These are phyloP conservation scores for Blepharisma stoltei DNA, from an alignment of 73 alveolate species.

Conservation along the genomic window DNA sequence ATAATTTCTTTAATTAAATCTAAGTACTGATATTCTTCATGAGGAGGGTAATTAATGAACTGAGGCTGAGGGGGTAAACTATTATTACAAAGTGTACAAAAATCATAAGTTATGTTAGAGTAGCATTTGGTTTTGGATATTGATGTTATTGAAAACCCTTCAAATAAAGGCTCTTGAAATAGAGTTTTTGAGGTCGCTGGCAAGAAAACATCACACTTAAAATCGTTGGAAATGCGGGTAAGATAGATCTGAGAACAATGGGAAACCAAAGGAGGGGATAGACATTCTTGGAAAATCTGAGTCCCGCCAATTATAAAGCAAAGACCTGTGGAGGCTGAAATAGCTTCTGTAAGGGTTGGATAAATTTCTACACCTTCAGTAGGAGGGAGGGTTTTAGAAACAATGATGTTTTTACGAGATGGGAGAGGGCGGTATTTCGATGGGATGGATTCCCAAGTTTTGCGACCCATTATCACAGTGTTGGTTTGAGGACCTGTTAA, in stretches of 20 bases:
- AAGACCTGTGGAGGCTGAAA: slow-evolving; percentile 43
- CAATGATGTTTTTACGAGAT: slow-evolving; percentile 68
- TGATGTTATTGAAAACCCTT: background rate
- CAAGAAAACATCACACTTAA: slow-evolving; percentile 51
- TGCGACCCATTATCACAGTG: slow-evolving; percentile 81
- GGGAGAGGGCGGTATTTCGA: slow-evolving; percentile 62
- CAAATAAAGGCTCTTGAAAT: slow-evolving; percentile 29
- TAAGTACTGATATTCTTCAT: slow-evolving; percentile 65
- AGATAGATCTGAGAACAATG: slow-evolving; percentile 49
- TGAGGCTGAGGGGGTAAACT: background rate
- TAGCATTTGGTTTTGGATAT: slow-evolving; percentile 3
- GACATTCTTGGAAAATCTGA: slow-evolving; percentile 48
- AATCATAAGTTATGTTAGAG: slow-evolving; percentile 2
- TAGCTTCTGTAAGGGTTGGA: slow-evolving; percentile 37
- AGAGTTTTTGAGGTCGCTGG: slow-evolving; percentile 29
- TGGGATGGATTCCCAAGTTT: slow-evolving; percentile 91
- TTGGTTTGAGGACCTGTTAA: slow-evolving; percentile 32
- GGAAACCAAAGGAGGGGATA: background rate
- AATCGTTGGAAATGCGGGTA: slow-evolving; percentile 58
- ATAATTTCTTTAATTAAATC: slow-evolving; percentile 65
- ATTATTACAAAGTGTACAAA: background rate
- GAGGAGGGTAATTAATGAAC: slow-evolving; percentile 37
- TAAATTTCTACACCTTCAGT: slow-evolving; percentile 21
- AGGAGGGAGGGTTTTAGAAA: slow-evolving; percentile 39
- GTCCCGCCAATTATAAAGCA: slow-evolving; percentile 83